phyloP scores from a whole-genome alignment of 23 red algal species.

The Agarophyton chilense region DNA sequence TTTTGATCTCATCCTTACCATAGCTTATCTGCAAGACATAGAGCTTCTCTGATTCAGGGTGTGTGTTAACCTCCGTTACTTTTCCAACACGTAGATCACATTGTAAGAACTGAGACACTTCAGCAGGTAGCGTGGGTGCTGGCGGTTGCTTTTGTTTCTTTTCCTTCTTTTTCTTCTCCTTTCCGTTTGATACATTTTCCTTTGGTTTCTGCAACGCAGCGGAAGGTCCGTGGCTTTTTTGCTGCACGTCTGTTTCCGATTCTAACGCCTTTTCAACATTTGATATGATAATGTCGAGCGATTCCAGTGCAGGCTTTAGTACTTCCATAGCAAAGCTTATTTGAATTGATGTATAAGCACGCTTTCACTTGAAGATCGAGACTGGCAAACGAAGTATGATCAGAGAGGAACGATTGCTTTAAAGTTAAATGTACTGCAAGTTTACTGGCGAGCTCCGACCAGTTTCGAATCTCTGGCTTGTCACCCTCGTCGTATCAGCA shows the following conservation, averaged over 20 bases:
- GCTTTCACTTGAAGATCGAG: too few species aligned
- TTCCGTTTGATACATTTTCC: neutral
- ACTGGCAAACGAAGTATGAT: too few species aligned
- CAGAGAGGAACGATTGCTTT: too few species aligned
- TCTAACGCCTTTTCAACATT: slow-evolving; percentile 16
- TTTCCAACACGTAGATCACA: slow-evolving; percentile 75
- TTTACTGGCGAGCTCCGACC: too few species aligned
- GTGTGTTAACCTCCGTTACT: slow-evolving; percentile 22
- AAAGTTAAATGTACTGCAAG: too few species aligned
- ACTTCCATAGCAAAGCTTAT: neutral
- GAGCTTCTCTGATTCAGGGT: slow-evolving; percentile 70
- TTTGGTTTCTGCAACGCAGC: neutral
- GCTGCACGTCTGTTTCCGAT: neutral
- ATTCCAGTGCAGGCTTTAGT: neutral
- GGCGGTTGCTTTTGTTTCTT: slow-evolving; percentile 49
- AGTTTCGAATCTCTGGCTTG: too few species aligned
- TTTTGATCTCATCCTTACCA: slow-evolving; percentile 31
- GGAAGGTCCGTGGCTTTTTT: neutral
- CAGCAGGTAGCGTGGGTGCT: neutral
- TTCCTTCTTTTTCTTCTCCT: slow-evolving; percentile 52
- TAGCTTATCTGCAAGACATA: slow-evolving; percentile 69
- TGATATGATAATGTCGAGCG: slow-evolving; percentile 17
- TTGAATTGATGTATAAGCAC: too few species aligned
- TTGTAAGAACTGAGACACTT: slow-evolving; percentile 53
- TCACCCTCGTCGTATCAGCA: too few species aligned